Evolutionary conservation across 78 protist genomes (phyloP), one percentile per base, ranked within the genome.

Genomic region (Dictyostelium brefeldianum): DNA sequence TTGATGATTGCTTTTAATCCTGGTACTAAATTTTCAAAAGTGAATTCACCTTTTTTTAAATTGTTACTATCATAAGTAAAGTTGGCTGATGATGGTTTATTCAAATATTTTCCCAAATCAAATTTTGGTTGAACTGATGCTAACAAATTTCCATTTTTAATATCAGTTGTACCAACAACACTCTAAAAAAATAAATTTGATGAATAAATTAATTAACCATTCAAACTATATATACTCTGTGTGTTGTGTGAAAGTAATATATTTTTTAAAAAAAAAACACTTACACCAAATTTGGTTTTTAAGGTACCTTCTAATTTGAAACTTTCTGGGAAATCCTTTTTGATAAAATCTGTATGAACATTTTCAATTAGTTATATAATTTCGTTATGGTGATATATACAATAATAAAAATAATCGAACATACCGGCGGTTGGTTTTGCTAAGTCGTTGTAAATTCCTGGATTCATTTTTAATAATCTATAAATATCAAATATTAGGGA

Each of bases 291-390:
- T 75, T 75, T 75, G 64, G 5, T 5, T 50, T 51, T 75, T 3
- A 14, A 27, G 47, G 92, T 84, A 59, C 22, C 20, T 62, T 84
- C 92, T 47, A 84, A 7, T 75, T 84, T 67, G 54, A 46, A 29
- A 46, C 74, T 48, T 12, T 71, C 82, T 84, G 92, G 83, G 92
- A 54, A 84, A 47, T 84, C 92, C 82, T 84, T 84, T 57, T 84
- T 84, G 92, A 84, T 46, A 51, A 84, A 75, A 84, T 84, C 92
- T 84, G 27, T 41, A 20, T 62, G 8, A 51, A 51, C 1, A 51
- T 1, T 5, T 48, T 41, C 1, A 48, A 50, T 1, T 50, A 51
- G 50, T 25, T 15, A 5, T n/a, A n/a, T n/a, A 1, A 27, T 46
- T 46, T 29, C 20, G 5, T 11, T 77, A n/a, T 4, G 5, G 25